Evolutionary conservation across 1,284 basidiomycete genomes (phyloP).

Genomic region (Pseudozyma hubeiensis): DNA sequence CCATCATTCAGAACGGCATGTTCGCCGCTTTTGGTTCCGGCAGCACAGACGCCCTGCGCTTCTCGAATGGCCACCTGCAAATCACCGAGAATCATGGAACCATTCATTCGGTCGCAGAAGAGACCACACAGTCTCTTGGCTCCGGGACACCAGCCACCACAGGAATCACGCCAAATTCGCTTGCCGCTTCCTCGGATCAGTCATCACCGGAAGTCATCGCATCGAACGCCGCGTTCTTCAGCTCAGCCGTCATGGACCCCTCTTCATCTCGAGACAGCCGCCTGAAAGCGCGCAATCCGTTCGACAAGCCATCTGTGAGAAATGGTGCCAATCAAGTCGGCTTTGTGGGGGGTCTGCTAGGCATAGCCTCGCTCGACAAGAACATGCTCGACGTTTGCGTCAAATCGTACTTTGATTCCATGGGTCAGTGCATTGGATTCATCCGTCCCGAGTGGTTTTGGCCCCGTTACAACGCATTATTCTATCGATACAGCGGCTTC

Average conservation of each 20-base stretch:
- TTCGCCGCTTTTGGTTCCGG: conserved; percentile 17
- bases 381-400: conserved; percentile 32
- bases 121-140: neutral
- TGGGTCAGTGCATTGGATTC: conserved; percentile 39
- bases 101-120: neutral
- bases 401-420: conserved; percentile 27
- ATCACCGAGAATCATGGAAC: neutral
- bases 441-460: conserved; percentile 41
- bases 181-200: conserved; percentile 3
- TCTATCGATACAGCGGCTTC: conserved; percentile 24
- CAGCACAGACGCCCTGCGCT: conserved; percentile 4
- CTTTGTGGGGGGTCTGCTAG: conserved; percentile 37
- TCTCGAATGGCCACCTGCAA: neutral
- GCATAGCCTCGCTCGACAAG: conserved; percentile 36
- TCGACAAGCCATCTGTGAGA: conserved; percentile 13
- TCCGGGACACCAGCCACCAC: neutral
- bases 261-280: neutral
- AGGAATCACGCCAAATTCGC: conserved; percentile 9
- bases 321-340: conserved; percentile 15
- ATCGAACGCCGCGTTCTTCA: conserved; percentile 16
- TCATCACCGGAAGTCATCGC: conserved; percentile 17
- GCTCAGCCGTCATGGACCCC: conserved; percentile 1
- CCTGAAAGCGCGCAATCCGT: conserved; percentile 20
- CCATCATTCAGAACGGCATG: conserved; percentile 33
- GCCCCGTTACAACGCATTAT: conserved; percentile 38